Conservation (phyloP, 1,139 yeast genomes). For the Yamadazyma sp. region DNA sequence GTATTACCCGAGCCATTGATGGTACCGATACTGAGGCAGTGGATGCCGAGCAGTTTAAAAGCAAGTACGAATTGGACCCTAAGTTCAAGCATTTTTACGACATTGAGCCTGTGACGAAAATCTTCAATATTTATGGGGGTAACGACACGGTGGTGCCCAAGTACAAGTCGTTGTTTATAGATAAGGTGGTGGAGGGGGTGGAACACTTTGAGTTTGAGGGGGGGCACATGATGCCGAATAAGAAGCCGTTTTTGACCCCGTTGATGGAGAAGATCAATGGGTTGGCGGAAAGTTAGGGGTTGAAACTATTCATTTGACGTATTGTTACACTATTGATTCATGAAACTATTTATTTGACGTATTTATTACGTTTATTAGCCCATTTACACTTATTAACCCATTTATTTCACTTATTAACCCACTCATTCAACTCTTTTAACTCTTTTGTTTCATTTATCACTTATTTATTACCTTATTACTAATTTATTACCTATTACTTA, state of each 20-base stretch:
- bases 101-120: slow-evolving; percentile 20
- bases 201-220: slow-evolving; percentile 31
- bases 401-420: too few relatives aligned
- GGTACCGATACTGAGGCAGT: slow-evolving; percentile 14
- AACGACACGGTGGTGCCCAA: slow-evolving; percentile 36
- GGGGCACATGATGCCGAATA: slow-evolving; percentile 40
- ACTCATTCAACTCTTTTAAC: too few relatives aligned
- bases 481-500: too few relatives aligned
- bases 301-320: too few relatives aligned
- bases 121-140: slow-evolving; percentile 32
- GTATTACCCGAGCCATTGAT: slow-evolving; percentile 44
- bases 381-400: too few relatives aligned
- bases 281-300: too few relatives aligned
- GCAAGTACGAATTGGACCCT: slow-evolving; percentile 19
- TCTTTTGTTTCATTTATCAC: too few relatives aligned
- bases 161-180: slow-evolving; percentile 28
- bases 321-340: too few relatives aligned
- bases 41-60: slow-evolving; percentile 22
- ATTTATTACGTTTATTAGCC: too few relatives aligned
- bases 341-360: too few relatives aligned
- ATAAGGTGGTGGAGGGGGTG: slow-evolving; percentile 20
- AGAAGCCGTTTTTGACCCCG: slow-evolving; percentile 27
- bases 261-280: slow-evolving; percentile 24
- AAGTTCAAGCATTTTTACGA: slow-evolving; percentile 20
- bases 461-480: too few relatives aligned